Evolutionary conservation across 257 asterid genomes (phyloP).

Genomic region (Solanum chiquidenum): DNA sequence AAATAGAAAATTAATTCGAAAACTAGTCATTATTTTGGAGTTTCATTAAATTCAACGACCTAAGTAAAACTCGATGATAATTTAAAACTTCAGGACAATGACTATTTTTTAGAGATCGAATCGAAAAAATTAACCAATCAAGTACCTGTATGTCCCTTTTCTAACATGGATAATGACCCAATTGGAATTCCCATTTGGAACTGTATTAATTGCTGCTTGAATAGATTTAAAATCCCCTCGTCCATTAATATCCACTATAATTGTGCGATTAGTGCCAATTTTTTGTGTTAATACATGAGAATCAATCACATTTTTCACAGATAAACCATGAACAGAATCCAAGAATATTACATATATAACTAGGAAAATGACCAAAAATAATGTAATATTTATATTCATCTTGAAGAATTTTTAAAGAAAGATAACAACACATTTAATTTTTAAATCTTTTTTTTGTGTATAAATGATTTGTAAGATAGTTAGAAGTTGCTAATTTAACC

Average conservation of each 20-base stretch:
- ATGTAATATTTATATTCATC: constrained; percentile 2
- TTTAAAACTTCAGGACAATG: background rate
- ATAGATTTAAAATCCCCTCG: constrained; percentile 55
- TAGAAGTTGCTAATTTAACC: background rate
- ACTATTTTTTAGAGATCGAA: background rate
- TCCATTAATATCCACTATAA: constrained; percentile 49
- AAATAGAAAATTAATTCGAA: background rate
- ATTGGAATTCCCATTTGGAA: constrained; percentile 56
- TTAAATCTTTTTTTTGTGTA: too few relatives aligned
- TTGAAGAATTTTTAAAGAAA: background rate
- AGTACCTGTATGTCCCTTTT: constrained; percentile 68
- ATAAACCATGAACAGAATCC: constrained; percentile 27
- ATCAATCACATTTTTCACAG: constrained; percentile 29
- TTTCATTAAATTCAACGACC: background rate
- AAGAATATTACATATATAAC: constrained; percentile 7
- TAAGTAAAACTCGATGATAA: too few relatives aligned
- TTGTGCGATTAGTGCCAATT: constrained; percentile 22
- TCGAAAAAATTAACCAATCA: background rate
- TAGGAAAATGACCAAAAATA: constrained; percentile 5
- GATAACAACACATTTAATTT: background rate
- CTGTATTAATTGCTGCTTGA: constrained; percentile 60
- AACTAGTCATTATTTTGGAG: background rate
- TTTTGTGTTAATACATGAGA: constrained; percentile 34
- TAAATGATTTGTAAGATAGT: background rate
- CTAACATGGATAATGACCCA: constrained; percentile 54